Evolutionary conservation across 75 land plant species (phyloP), one percentile per base, ranked within the genome.

Genomic region (Pinus tabuliformis): DNA sequence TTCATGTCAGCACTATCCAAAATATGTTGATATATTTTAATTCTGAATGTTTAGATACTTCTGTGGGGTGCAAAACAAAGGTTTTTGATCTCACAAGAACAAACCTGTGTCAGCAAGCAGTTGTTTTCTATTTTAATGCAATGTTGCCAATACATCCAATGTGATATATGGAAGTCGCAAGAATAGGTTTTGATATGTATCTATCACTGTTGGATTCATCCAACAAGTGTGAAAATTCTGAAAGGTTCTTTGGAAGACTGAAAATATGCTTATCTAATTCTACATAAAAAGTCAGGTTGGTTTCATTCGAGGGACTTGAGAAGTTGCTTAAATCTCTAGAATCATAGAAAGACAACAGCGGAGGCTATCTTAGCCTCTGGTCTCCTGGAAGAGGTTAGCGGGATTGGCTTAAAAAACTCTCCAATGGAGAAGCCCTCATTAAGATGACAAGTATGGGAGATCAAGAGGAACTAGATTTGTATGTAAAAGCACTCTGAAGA

Each of bases 281-380:
- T 30, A 83, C 86, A 70, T 92, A 95, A 80, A 98, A 97, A 83
- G 93, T 95, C 62, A 86, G 99, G 60, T 81, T 92, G 73, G 85
- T 89, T 60, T 81, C 93, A 49, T 56, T 97, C 56, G 95, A 97
- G 78, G 90, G 84, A 82, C 82, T 95, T 70, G 73, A 86, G 74
- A 56, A 64, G 36, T 78, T 88, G 58, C 74, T 88, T 24, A 83
- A 85, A 45, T 75, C 77, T 18, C 45, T 81, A 37, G 82, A 78
- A 72, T 62, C 57, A 56, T 54, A 20, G 54, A 4, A 91, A 76
- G 64, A 95, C 99, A 54, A 90, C 91, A 39, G 88, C 92, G 52
- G 90, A 88, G 74, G 86, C 93, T 62, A 84, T 92, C 21, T 71
- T 89, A 45, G 91, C 96, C 58, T 92, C 92, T 58, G 88, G 89